phyloP scores from a whole-genome alignment of 441 rosid genomes.

The Populus trichocarpa region DNA sequence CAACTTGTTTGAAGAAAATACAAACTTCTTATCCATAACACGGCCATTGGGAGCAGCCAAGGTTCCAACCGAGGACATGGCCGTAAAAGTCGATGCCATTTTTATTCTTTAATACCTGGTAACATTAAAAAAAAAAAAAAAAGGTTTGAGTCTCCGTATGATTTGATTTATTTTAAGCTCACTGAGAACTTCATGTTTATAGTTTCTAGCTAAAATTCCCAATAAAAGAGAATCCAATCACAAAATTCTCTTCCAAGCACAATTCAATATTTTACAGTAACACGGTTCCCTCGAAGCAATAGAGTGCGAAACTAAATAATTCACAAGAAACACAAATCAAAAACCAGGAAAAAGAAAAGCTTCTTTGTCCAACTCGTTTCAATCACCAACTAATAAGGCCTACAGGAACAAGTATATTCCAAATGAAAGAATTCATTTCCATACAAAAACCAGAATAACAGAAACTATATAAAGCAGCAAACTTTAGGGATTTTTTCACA shows the following conservation, averaged over 20 bases:
- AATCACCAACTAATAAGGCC: background rate
- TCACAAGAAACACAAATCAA: background rate
- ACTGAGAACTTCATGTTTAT: too few species aligned
- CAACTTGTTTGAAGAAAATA: slow-evolving; percentile 48
- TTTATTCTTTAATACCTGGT: slow-evolving; percentile 13
- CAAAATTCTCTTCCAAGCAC: background rate
- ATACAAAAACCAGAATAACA: background rate
- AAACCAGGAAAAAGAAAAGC: background rate
- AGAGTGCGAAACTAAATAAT: background rate
- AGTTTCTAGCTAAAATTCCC: too few species aligned
- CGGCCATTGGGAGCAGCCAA: slow-evolving; percentile 56
- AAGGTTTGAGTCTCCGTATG: too few species aligned
- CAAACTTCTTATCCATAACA: slow-evolving; percentile 51
- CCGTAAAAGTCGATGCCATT: slow-evolving; percentile 69
- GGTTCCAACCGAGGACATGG: slow-evolving; percentile 64
- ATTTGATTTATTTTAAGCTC: too few species aligned
- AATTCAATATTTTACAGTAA: background rate
- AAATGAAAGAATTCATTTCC: background rate
- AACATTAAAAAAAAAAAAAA: too few species aligned
- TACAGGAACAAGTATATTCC: background rate
- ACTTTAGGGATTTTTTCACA: background rate
- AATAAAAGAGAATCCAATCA: background rate
- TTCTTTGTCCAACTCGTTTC: background rate
- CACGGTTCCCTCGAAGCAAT: background rate
- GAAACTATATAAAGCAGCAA: background rate